Percentiles rank a stretch among this genome's conserved stretches.
Evolutionary conservation across 164 flowering plant species (phyloP).

Genomic region (Litsea cubeba): DNA sequence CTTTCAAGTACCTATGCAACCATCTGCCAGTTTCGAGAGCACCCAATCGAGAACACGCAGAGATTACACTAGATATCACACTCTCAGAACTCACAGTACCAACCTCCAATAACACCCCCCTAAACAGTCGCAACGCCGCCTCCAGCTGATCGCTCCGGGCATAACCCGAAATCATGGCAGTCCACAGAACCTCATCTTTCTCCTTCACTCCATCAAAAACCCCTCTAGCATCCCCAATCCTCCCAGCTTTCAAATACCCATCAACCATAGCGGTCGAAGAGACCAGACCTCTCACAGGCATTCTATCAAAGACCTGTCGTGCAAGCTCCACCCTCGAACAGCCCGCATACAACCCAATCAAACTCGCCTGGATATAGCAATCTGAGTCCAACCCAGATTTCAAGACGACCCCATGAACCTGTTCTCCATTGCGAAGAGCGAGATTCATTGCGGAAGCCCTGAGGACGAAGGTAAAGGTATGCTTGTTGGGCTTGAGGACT

Average conservation of each 20-base stretch:
- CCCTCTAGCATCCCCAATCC: too few relatives aligned
- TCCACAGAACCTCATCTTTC: too few relatives aligned
- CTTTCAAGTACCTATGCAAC: background rate
- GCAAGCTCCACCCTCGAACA: background rate
- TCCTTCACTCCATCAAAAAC: too few relatives aligned
- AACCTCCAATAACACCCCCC: background rate
- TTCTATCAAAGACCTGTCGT: background rate
- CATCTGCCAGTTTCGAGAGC: background rate
- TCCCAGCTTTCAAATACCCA: background rate
- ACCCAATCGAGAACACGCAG: background rate
- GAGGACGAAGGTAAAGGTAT: constrained; percentile 5
- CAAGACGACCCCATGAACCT: background rate
- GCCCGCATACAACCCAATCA: background rate
- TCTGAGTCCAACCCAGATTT: background rate
- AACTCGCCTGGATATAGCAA: background rate
- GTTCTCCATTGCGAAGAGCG: background rate
- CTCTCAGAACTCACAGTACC: constrained; percentile 19
- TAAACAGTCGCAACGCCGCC: background rate
- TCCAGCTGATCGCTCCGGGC: background rate
- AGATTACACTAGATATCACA: background rate
- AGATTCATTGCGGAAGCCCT: background rate
- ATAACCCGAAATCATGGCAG: constrained; percentile 18
- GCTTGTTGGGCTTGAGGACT: background rate
- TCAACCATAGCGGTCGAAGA: background rate
- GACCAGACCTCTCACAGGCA: background rate